phyloP scores from a whole-genome alignment of 1,139 yeast species.

The Pichia sp. region DNA sequence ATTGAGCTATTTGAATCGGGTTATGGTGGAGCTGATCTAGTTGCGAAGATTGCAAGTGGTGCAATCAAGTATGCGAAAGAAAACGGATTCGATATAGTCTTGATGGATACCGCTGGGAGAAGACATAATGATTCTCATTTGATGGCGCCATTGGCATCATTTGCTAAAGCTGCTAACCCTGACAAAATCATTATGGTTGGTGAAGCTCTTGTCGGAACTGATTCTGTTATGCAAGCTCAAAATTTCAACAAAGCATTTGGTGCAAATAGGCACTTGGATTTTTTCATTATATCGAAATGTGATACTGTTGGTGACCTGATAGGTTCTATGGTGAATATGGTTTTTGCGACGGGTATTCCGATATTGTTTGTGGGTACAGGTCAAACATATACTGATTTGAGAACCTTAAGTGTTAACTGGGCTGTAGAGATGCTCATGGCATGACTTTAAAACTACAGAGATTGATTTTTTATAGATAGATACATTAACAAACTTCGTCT shows the following conservation, averaged over 20 bases:
- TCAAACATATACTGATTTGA: conserved; percentile 90
- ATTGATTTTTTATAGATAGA: neutral
- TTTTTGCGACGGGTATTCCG: conserved; percentile 92
- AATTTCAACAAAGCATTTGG: conserved; percentile 95
- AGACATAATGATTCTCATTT: conserved; percentile 91
- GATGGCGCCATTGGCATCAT: conserved; percentile 93
- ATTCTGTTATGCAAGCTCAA: conserved; percentile 90
- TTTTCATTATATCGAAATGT: conserved; percentile 88
- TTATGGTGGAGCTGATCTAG: conserved; percentile 90
- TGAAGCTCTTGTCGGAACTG: conserved; percentile 96
- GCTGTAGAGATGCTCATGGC: conserved; percentile 75
- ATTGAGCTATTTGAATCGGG: conserved; percentile 91
- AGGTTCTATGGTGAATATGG: conserved; percentile 97
- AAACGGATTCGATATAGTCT: conserved; percentile 69
- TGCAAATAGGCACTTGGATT: conserved; percentile 69
- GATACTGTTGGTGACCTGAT: conserved; percentile 97
- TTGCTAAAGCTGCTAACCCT: conserved; percentile 93
- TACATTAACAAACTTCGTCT: conserved; percentile 1
- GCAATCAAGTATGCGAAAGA: conserved; percentile 74
- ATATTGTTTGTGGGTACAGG: conserved; percentile 95
- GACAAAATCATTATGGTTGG: conserved; percentile 98
- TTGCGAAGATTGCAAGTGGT: conserved; percentile 89
- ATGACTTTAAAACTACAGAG: neutral
- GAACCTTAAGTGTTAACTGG: conserved; percentile 88
- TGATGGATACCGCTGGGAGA: conserved; percentile 97